Conservation (phyloP, 1,284 basidiomycete genomes). For the Rhizoctonia solani region DNA sequence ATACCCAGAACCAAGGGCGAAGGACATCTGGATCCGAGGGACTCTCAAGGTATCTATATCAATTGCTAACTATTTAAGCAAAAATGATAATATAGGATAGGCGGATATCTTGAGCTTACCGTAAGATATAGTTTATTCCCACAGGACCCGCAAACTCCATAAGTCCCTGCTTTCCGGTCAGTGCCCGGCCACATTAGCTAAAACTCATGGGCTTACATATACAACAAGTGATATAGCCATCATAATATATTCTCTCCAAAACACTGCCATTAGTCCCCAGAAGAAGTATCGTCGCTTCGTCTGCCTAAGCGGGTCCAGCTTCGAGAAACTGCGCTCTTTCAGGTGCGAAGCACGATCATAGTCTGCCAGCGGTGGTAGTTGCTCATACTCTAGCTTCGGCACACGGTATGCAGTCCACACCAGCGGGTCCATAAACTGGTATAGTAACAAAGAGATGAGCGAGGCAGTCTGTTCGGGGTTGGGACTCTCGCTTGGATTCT, state of each 20-base stretch:
- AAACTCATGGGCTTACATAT: neutral
- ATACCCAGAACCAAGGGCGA: conserved; percentile 30
- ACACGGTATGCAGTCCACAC: conserved; percentile 41
- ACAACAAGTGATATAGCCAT: neutral
- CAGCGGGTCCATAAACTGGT: conserved; percentile 45
- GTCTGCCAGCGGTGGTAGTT: conserved; percentile 38
- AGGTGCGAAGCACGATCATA: conserved; percentile 35
- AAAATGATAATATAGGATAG: neutral
- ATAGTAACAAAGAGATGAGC: conserved; percentile 44
- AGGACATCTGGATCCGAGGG: conserved; percentile 4
- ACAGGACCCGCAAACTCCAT: conserved; percentile 37
- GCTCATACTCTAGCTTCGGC: conserved; percentile 38
- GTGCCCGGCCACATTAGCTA: neutral
- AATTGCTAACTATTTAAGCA: neutral
- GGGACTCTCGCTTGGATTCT: conserved; percentile 37
- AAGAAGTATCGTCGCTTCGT: conserved; percentile 33
- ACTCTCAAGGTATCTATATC: conserved; percentile 35
- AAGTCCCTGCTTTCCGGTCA: conserved; percentile 9
- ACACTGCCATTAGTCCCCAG: conserved; percentile 36
- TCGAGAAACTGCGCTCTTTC: conserved; percentile 15
- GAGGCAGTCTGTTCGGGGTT: conserved; percentile 50
- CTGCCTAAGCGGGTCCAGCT: conserved; percentile 37
- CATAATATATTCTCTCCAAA: conserved; percentile 33
- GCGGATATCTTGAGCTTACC: neutral
- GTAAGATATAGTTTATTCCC: conserved; percentile 37